Base-by-base conservation (phyloP, 1,284 basidiomycete species). In the Amylostereum chailletii region DNA sequence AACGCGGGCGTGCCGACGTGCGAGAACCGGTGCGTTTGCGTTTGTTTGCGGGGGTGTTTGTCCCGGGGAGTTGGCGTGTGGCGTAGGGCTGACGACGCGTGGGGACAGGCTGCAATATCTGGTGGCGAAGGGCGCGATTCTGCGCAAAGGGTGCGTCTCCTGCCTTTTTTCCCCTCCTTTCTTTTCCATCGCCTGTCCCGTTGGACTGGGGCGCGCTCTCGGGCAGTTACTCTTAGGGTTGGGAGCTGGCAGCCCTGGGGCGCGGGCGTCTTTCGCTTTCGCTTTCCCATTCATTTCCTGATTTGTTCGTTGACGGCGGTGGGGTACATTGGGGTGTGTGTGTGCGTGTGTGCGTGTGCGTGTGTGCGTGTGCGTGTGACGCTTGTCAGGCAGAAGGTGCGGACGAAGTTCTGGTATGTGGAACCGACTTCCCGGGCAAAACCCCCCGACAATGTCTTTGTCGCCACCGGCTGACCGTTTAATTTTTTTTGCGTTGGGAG, bases 51-150 rank as follows among this genome's bases (percentile, higher is more conserved):
- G 53, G 45, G 51, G 52, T 46, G 34, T 52, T 53, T 57, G 50
- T 49, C 54, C 46, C 49, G 44, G 27, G 41, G 49, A 33, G 34
- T 31, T 55, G 46, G 56, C 54, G 54, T 56, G 38, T 60, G 37
- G 7, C 42, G n/a, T 43, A 19, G 7, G 19, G 19, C 19, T 19
- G 19, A 19, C 19, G 19, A 19, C 19, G 19, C 19, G 19, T 19
- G 19, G 19, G 19, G 11, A 7, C 58, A 90, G 87, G 56, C 66
- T 90, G 53, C 86, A 90, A 61, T 90, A 90, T 64, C 72, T 91
- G 46, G 86, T 90, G 45, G 78, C 79, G 53, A 89, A 89, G 67
- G 87, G 88, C 50, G 86, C 86, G 29, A 88, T 91, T 58, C 64
- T 90, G 57, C 76, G 86, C 49, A 90, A 90, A 67, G 89, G 88